Evolutionary conservation across 169 alveolate genomes (phyloP), one percentile per base, ranked within the genome.

Genomic region (Neospora caninum): DNA sequence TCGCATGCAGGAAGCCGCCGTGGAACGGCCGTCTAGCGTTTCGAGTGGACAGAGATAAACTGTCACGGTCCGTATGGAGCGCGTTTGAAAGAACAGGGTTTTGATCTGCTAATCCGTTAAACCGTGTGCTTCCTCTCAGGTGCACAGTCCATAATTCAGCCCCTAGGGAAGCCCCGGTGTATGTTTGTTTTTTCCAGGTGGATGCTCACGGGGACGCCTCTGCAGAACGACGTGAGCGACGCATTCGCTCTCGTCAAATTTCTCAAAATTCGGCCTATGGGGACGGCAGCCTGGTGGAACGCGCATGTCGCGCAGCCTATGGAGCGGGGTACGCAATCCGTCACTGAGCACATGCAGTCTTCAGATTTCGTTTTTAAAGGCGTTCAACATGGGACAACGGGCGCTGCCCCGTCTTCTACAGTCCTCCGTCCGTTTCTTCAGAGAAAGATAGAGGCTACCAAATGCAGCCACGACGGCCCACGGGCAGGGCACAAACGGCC

Each of bases 141-240:
- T n/a, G n/a, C n/a, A n/a, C n/a, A n/a, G n/a, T n/a, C n/a, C n/a
- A n/a, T n/a, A n/a, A n/a, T n/a, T n/a, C n/a, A n/a, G n/a, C n/a
- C n/a, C n/a, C n/a, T n/a, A n/a, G n/a, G n/a, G n/a, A n/a, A n/a
- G n/a, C n/a, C n/a, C n/a, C n/a, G n/a, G n/a, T 42, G 42, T 16
- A 7, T 80, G 88, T 70, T 7, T 70, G 80, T 36, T 49, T 70
- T 45, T 38, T 58, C 6, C 96, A 97, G 98, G 94, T 97, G 99
- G 98, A 95, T 97, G 93, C 95, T 98, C 95, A 98, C 99, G 38
- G 99, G 99, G 64, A 98, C 99, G 34, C 99, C 99, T 22, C 95
- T 98, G 64, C 98, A 98, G 93, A 98, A 98, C 96, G 97, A 98
- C 67, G 86, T 98, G 29, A 96, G 96, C 88, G 99, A 98, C 92